Base-by-base conservation (phyloP, 768 basidiomycete genomes). In the Russula emetica region DNA sequence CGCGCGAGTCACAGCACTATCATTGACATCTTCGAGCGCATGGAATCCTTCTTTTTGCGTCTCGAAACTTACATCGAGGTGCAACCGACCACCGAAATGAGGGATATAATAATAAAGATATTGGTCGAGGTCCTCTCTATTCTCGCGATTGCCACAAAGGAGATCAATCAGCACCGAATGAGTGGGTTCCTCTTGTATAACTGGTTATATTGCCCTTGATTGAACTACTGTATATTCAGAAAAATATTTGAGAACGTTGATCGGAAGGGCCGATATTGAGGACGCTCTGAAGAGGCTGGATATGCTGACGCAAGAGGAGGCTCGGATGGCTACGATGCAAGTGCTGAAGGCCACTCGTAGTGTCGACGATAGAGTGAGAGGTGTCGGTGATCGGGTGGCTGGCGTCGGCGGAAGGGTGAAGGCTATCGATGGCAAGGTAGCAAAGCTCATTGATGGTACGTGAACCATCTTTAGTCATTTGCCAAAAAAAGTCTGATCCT, bases 111-210 rank as follows among this genome's bases (percentile, higher is more conserved):
- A 2, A 20, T 51, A 6, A 51, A 30, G 16, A 47, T 30, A 30
- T 30, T 60, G 28, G 49, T n/a, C 3, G 59, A 60, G 30, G 38
- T 52, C 8, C 51, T 60, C 18, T 30, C 51, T 4, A 53, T 54
- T 16, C 52, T 54, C 2, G 40, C 40, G 18, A 61, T 38, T 14
- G 9, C 22, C n/a, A 54, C 60, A 13, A 61, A 53, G 42, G 26
- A 45, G 1, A 32, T 61, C 9, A 28, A 52, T 10, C 26, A 16
- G 24, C 10, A 26, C n/a, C 22, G 20, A 7, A 6, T 16, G 40
- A 54, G 60, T 61, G 42, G 22, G 59, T 34, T 34, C 11, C 11
- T 34, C 34, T 11, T 34, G 34, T 34, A 11, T 34, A 34, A 11
- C 34, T 34, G 10, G 11, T 34, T 34, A 11, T 11, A 34, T 11